Evolutionary conservation across 129 eudicot species (phyloP), one percentile per base, ranked within the genome.

Genomic region (Lonicera japonica): DNA sequence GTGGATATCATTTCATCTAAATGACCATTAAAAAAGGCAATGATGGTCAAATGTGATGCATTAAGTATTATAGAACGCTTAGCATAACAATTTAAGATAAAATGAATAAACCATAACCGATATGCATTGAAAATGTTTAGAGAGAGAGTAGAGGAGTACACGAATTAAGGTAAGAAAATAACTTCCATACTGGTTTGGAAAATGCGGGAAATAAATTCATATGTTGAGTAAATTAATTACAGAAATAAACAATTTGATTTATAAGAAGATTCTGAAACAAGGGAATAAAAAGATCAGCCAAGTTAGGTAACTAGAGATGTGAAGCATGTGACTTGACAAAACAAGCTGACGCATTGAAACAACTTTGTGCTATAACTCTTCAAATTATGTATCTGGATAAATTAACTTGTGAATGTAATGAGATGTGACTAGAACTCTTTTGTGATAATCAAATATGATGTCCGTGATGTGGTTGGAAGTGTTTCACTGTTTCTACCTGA

Each of bases 401-500:
- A 8, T 50, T 18, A 1, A 50, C 5, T 50, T 50, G 48, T 0
- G 5, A 24, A 63, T 16, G 13, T 22, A 36, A 45, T 21, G 18
- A 34, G 11, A 59, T 43, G 15, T 59, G 36, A 9, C 22, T 15
- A 12, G 0, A 50, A 1, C 19, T 0, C 4, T 10, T 20, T 45
- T 40, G 60, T 29, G 6, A 29, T 29, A 29, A 29, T 29, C 36
- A 43, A 43, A 10, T 2, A 11, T 43, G 8, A 43, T 43, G 50
- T 2, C 14, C 50, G 3, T 14, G 16, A 43, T 16, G 12, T 16
- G 60, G 65, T 21, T 47, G 59, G 43, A 21, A 61, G 25, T 17
- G 64, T 63, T 56, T 77, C 21, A 61, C 21, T 17, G 64, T 63
- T 56, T 77, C 21, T 82, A 88, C 97, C 97, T 91, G 97, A 78